Evolutionary conservation across 2,329 filamentous ascomycete species (phyloP).

Genomic region (Fusarium camptoceras): DNA sequence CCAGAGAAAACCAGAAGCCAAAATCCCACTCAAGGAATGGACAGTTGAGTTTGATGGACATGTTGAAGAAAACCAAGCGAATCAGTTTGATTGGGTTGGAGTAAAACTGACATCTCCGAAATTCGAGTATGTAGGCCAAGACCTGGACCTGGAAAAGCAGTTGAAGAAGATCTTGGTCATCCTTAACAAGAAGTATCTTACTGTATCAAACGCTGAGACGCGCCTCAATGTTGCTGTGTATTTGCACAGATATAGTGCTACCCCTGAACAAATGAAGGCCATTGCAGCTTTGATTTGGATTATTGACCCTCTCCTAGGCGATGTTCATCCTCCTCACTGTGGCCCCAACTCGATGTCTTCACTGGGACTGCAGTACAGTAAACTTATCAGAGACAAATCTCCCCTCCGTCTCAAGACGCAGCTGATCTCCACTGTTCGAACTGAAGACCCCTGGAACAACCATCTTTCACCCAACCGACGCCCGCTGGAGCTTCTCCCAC

Average conservation of each 20-base stretch:
- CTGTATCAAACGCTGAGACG: conserved; percentile 22
- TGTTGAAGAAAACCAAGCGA: conserved; percentile 18
- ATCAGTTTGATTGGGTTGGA: conserved; percentile 27
- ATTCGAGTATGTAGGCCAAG: not conserved
- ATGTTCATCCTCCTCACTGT: conserved; percentile 34
- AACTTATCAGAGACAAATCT: conserved; percentile 1
- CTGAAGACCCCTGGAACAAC: conserved; percentile 38
- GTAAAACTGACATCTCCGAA: conserved; percentile 30
- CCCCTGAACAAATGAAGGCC: conserved; percentile 15
- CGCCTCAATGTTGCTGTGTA: conserved; percentile 15
- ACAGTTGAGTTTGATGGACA: conserved; percentile 9
- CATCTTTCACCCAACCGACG: conserved; percentile 23
- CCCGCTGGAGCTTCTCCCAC: conserved; percentile 15
- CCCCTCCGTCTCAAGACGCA: conserved; percentile 14
- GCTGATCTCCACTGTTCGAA: conserved; percentile 1
- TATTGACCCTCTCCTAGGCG: conserved; percentile 22
- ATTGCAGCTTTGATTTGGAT: conserved; percentile 31
- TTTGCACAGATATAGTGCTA: not conserved
- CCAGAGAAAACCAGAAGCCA: not conserved
- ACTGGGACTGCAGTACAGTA: conserved; percentile 37
- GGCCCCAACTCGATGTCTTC: conserved; percentile 27
- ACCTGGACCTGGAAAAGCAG: not conserved
- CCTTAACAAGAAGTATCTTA: conserved; percentile 10
- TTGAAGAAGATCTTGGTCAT: conserved; percentile 4
- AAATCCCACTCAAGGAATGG: conserved; percentile 9